Conservation (phyloP, 2,329 filamentous ascomycete genomes). For the Fusarium continuum region DNA sequence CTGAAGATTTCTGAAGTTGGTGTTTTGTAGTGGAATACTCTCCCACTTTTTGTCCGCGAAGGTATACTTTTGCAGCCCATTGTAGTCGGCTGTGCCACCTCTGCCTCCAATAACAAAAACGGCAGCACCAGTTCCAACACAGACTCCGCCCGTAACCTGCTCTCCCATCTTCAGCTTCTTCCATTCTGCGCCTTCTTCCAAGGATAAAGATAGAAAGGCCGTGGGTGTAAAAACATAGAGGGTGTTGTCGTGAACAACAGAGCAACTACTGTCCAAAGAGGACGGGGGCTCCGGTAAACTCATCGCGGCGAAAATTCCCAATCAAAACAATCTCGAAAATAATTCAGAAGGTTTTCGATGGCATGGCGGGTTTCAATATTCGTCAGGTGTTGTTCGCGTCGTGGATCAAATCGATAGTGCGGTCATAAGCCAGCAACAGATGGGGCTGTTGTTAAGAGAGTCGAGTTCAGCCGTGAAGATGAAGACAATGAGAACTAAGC, state of each 20-base stretch:
- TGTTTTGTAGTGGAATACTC: conserved; percentile 49
- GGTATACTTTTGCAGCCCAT: conserved; percentile 76
- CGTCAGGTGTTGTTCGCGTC: conserved; percentile 26
- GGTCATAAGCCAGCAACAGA: conserved; percentile 9
- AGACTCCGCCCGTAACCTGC: conserved; percentile 77
- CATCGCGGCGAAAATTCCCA: conserved; percentile 60
- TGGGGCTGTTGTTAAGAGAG: background rate
- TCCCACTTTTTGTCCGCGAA: conserved; percentile 65
- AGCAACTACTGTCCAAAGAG: conserved; percentile 80
- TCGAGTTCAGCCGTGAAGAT: conserved; percentile 14
- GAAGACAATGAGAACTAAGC: conserved; percentile 6
- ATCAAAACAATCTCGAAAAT: conserved; percentile 21
- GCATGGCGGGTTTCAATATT: conserved; percentile 40
- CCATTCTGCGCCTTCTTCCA: conserved; percentile 79
- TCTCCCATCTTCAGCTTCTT: conserved; percentile 70
- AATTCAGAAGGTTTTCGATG: conserved; percentile 30
- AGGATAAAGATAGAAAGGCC: conserved; percentile 77
- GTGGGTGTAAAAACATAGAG: conserved; percentile 83
- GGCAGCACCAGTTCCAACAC: conserved; percentile 75
- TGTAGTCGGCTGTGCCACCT: conserved; percentile 63
- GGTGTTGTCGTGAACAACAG: conserved; percentile 80
- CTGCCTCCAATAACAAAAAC: conserved; percentile 86
- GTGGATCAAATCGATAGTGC: conserved; percentile 7
- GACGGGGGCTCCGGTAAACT: conserved; percentile 74
- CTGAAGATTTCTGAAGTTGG: conserved; percentile 65